phyloP scores from a whole-genome alignment of 2,329 filamentous ascomycete species.

The Ilyonectria sp. region DNA sequence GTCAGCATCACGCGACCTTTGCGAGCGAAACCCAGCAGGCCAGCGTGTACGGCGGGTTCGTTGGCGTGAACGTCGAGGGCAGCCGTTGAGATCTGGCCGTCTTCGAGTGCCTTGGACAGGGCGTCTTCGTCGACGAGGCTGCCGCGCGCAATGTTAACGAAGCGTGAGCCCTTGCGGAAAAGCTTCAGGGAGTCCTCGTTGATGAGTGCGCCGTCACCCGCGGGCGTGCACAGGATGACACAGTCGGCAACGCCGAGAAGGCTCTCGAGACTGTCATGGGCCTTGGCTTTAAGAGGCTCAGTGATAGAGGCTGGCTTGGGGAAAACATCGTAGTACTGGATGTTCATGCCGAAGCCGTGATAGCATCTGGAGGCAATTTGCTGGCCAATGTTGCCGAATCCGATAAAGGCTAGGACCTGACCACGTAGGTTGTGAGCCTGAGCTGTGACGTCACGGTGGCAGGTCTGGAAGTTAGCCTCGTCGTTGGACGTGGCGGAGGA shows the following conservation, averaged over 20 bases:
- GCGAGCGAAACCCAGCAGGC: conserved; percentile 58
- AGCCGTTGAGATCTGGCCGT: conserved; percentile 64
- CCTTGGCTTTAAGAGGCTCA: conserved; percentile 60
- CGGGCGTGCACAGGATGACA: conserved; percentile 73
- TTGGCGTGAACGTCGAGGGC: conserved; percentile 76
- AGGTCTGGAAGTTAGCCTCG: conserved; percentile 64
- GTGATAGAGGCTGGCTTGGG: conserved; percentile 63
- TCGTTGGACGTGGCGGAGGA: conserved; percentile 64
- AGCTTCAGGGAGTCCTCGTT: conserved; percentile 61
- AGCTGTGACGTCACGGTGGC: conserved; percentile 72
- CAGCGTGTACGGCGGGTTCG: conserved; percentile 69
- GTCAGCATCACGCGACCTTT: conserved; percentile 69
- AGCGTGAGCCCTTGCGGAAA: conserved; percentile 69
- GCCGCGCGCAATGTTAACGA: conserved; percentile 78
- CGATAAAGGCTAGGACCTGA: conserved; percentile 76
- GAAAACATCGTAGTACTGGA: conserved; percentile 74
- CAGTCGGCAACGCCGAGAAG: conserved; percentile 71
- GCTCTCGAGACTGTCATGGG: conserved; percentile 65
- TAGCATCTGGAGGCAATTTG: conserved; percentile 69
- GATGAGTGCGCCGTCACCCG: conserved; percentile 62
- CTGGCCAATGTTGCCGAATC: conserved; percentile 77
- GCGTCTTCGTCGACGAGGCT: conserved; percentile 77
- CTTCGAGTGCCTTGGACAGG: conserved; percentile 71
- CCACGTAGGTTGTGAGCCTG: conserved; percentile 75
- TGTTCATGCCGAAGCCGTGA: conserved; percentile 75